phyloP scores from a whole-genome alignment of 805 yeast species.

The Candida insectalens region DNA sequence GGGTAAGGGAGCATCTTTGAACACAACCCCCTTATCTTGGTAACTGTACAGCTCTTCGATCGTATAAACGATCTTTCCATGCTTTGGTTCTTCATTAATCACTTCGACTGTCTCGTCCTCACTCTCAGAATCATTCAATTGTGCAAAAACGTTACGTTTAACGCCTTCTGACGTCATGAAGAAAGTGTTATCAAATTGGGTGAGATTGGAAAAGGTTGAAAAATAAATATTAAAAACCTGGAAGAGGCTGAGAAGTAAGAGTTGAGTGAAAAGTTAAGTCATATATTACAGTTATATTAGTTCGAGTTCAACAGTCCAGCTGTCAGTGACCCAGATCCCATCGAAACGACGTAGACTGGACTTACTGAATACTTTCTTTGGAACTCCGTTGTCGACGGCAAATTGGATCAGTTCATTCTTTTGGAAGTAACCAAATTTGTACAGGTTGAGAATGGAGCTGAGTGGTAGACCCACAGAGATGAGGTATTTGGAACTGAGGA shows the following conservation, averaged over 20 bases:
- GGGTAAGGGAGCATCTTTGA: conserved; percentile 13
- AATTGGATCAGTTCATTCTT: conserved; percentile 45
- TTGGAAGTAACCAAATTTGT: conserved; percentile 41
- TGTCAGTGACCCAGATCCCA: conserved; percentile 20
- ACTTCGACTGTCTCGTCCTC: not conserved
- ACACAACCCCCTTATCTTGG: conserved; percentile 8
- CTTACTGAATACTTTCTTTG: conserved; percentile 39
- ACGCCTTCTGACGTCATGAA: not conserved
- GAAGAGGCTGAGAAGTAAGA: too few species aligned
- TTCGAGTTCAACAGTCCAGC: conserved; percentile 15
- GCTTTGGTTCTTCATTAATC: not conserved
- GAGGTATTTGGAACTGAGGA: conserved; percentile 39
- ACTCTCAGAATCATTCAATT: conserved; percentile 1
- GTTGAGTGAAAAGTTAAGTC: not conserved
- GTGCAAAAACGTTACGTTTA: conserved; percentile 8
- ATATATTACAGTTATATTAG: conserved; percentile 6
- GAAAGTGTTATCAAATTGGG: too few species aligned
- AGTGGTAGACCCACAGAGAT: conserved; percentile 69
- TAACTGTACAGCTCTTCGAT: conserved; percentile 10
- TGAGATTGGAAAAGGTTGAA: too few species aligned
- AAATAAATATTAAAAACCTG: too few species aligned
- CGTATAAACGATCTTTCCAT: conserved; percentile 4
- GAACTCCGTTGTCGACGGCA: conserved; percentile 64
- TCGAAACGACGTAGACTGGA: conserved; percentile 40
- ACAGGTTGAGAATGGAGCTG: conserved; percentile 50